Percentiles rank a stretch among this genome's conserved stretches.
Conservation (phyloP, 345 rosid genomes). For the Durio zibethinus region DNA sequence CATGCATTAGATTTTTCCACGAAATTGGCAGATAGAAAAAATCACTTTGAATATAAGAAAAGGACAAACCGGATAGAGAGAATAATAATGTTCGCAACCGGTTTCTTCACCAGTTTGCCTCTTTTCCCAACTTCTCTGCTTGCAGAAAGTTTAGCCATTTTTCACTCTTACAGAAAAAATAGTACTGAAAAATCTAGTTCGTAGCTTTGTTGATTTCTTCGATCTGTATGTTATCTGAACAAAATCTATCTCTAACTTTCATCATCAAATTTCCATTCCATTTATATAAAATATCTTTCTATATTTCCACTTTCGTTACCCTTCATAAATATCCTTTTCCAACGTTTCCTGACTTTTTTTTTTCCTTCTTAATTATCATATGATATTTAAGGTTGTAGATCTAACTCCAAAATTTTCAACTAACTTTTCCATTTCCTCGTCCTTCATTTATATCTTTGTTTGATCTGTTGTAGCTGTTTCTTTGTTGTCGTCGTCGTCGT, state of each 20-base stretch:
- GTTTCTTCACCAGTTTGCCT: background rate
- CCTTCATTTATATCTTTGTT: background rate
- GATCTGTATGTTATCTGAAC: background rate
- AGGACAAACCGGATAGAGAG: background rate
- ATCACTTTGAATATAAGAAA: background rate
- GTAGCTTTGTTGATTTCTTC: background rate
- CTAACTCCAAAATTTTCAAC: slow-evolving; percentile 5
- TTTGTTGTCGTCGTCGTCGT: background rate
- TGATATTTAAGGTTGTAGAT: slow-evolving; percentile 5
- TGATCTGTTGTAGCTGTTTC: background rate
- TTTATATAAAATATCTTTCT: background rate
- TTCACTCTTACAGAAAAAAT: background rate
- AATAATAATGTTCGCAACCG: background rate
- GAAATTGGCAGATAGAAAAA: background rate
- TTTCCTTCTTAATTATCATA: background rate
- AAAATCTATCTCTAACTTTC: slow-evolving; percentile 4
- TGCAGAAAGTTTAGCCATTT: background rate
- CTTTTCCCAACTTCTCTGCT: background rate
- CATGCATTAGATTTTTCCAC: background rate
- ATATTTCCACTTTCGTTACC: background rate
- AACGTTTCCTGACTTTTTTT: background rate
- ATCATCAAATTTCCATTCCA: background rate
- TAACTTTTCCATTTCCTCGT: background rate
- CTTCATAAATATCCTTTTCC: background rate
- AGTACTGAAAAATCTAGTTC: background rate